These are phyloP conservation scores for Exophiala viscosa DNA, from an alignment of 2,329 filamentous ascomycete genomes.

Conservation along the genomic window DNA sequence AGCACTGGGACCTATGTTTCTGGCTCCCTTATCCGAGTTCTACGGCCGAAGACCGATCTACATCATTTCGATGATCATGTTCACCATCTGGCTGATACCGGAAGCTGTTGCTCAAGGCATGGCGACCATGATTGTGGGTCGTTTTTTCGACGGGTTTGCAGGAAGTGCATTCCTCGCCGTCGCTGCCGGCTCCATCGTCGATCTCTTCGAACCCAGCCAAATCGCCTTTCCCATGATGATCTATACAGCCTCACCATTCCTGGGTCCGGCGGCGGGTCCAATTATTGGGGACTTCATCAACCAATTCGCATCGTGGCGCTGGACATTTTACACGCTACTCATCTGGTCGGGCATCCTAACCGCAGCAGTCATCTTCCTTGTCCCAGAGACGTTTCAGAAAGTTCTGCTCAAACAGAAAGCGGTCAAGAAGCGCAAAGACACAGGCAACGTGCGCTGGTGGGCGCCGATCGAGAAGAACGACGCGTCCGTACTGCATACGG, in stretches of 20 bases:
- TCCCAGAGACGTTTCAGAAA: constrained; percentile 82
- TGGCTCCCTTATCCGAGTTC: constrained; percentile 50
- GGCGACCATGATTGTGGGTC: constrained; percentile 71
- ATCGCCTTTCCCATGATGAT: constrained; percentile 74
- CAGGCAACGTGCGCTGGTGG: constrained; percentile 65
- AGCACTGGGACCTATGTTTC: constrained; percentile 58
- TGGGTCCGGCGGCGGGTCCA: constrained; percentile 45
- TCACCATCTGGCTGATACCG: constrained; percentile 75
- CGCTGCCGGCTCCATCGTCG: constrained; percentile 68
- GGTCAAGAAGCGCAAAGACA: constrained; percentile 70
- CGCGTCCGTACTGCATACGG: constrained; percentile 61
- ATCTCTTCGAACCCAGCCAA: constrained; percentile 61
- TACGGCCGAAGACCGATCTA: constrained; percentile 84
- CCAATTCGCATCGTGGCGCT: constrained; percentile 63
- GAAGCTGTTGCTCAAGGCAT: constrained; percentile 78
- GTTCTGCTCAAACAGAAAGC: constrained; percentile 69
- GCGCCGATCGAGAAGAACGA: constrained; percentile 72
- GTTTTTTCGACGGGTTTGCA: constrained; percentile 61
- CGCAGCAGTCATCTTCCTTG: constrained; percentile 62
- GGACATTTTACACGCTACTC: constrained; percentile 79
- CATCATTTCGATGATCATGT: constrained; percentile 67
- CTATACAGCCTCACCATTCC: constrained; percentile 62
- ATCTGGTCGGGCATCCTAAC: constrained; percentile 73
- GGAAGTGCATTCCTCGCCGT: constrained; percentile 64
- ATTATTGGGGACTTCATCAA: constrained; percentile 57